These are phyloP conservation scores for Alternaria burnsii DNA, from an alignment of 2,329 filamentous ascomycete genomes.

Conservation along the genomic window DNA sequence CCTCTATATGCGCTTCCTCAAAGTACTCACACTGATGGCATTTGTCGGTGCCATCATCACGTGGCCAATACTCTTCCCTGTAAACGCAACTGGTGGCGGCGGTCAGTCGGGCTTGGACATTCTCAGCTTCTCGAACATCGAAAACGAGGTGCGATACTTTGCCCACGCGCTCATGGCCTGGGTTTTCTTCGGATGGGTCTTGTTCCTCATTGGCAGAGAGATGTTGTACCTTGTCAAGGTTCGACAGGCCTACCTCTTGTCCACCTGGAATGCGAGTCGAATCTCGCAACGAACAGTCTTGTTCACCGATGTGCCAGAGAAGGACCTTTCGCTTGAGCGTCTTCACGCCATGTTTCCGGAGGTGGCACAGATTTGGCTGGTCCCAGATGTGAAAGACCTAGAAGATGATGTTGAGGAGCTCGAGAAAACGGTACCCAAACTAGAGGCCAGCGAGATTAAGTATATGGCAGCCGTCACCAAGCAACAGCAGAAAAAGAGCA, in stretches of 20 bases:
- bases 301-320: constrained; percentile 57
- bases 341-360: constrained; percentile 51
- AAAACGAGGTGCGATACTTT: constrained; percentile 48
- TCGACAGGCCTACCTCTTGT: constrained; percentile 58
- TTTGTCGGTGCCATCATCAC: constrained; percentile 55
- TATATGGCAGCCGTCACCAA: constrained; percentile 26
- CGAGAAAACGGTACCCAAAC: constrained; percentile 52
- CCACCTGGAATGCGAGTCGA: constrained; percentile 54
- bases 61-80: constrained; percentile 58
- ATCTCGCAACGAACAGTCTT: constrained; percentile 59
- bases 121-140: constrained; percentile 36
- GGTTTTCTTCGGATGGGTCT: constrained; percentile 54
- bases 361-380: constrained; percentile 57
- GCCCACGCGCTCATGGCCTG: constrained; percentile 55
- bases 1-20: constrained; percentile 58
- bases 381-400: constrained; percentile 55
- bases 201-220: constrained; percentile 57
- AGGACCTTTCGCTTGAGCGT: constrained; percentile 46
- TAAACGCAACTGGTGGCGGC: constrained; percentile 54
- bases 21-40: constrained; percentile 54
- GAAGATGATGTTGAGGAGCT: constrained; percentile 54
- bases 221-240: constrained; percentile 57
- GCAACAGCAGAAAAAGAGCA: constrained; percentile 24
- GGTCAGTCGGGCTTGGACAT: constrained; percentile 50
- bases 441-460: constrained; percentile 57